These are phyloP conservation scores for Yamadazyma blattariae DNA, from an alignment of 1,139 yeast species.

Conservation along the genomic window DNA sequence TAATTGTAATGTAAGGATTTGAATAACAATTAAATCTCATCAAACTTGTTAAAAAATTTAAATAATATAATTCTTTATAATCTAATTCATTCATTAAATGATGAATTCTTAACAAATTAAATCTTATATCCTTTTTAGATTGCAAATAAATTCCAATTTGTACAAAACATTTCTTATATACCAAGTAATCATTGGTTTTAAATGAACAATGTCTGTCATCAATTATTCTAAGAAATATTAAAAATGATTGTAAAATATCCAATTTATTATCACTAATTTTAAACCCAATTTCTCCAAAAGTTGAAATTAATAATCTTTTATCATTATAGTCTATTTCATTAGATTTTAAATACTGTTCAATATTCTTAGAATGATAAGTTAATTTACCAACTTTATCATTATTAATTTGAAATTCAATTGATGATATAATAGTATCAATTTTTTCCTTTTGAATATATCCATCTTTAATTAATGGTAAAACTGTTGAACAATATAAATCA, in stretches of 20 bases:
- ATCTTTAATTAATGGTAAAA: constrained; percentile 15
- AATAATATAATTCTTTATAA: background rate
- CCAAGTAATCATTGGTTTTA: constrained; percentile 13
- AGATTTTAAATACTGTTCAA: background rate
- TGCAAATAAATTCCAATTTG: constrained; percentile 13
- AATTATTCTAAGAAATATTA: constrained; percentile 13
- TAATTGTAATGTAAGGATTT: constrained; percentile 20
- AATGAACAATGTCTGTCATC: constrained; percentile 23
- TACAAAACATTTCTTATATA: constrained; percentile 19
- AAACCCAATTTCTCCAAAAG: background rate
- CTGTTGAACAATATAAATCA: constrained; percentile 17
- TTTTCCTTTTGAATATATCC: constrained; percentile 12
- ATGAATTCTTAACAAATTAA: background rate
- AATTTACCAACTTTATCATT: background rate
- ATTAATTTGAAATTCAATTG: background rate
- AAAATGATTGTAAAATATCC: constrained; percentile 11
- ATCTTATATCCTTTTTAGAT: background rate
- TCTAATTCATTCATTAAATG: background rate
- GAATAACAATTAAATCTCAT: constrained; percentile 16
- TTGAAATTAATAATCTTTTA: background rate
- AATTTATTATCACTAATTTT: background rate
- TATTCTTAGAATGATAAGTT: background rate
- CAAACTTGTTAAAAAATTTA: constrained; percentile 23
- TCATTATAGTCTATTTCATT: background rate
- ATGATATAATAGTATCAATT: constrained; percentile 20